Percentiles rank a stretch among this genome's conserved stretches.
Conservation (phyloP, 2,329 filamentous ascomycete species). For the Diplodia sapinea region DNA sequence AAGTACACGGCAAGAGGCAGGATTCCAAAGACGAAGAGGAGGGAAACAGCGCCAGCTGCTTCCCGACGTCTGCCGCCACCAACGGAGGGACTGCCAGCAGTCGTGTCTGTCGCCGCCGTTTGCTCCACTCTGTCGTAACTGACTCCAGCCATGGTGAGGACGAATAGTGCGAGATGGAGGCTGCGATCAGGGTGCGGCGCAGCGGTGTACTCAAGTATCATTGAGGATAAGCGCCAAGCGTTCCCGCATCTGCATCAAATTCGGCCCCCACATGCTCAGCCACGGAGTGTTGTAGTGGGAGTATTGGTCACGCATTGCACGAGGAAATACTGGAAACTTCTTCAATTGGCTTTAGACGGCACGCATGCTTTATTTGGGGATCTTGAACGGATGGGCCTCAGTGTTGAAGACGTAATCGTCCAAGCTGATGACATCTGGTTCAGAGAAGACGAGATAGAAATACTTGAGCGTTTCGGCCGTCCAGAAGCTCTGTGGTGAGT, state of each 20-base stretch:
- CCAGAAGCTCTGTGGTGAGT: constrained; percentile 51
- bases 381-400: constrained; percentile 55
- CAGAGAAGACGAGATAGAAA: constrained; percentile 56
- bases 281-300: neutral
- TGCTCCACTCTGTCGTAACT: neutral
- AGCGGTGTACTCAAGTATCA: neutral
- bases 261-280: neutral
- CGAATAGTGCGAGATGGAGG: neutral
- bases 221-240: neutral
- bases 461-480: constrained; percentile 59
- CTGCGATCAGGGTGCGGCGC: neutral
- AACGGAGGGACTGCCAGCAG: neutral
- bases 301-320: neutral
- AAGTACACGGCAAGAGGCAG: neutral
- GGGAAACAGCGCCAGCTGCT: neutral
- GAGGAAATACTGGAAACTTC: neutral
- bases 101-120: no score
- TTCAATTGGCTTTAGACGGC: neutral
- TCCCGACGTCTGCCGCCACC: no score
- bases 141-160: neutral
- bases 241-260: neutral
- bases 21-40: neutral
- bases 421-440: constrained; percentile 50
- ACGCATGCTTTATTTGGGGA: constrained; percentile 33
- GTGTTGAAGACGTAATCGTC: constrained; percentile 58